Conservation (phyloP, 1,284 basidiomycete genomes). For the Singerocomus rubriflavus region DNA sequence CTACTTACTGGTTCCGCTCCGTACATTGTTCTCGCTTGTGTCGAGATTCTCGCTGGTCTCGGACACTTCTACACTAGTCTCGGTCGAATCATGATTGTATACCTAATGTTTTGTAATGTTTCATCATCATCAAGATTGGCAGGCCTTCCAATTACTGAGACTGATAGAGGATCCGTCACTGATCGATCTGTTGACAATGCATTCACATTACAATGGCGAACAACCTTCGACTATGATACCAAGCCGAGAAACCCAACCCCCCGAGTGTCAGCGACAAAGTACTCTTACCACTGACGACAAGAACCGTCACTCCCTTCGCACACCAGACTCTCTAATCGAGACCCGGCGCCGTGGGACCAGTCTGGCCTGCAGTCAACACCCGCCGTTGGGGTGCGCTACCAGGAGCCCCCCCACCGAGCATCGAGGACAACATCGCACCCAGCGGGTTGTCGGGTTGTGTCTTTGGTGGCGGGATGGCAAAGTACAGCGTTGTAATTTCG, state of each 20-base stretch:
- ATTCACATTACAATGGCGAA: neutral
- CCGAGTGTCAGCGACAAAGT: conserved; percentile 7
- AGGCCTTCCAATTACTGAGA: neutral
- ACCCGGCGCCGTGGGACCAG: conserved; percentile 30
- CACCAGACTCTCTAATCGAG: conserved; percentile 34
- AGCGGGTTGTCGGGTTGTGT: conserved; percentile 72
- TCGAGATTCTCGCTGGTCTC: conserved; percentile 8
- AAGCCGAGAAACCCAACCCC: conserved; percentile 4
- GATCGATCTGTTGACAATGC: neutral
- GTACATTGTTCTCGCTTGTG: conserved; percentile 11
- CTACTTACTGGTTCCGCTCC: conserved; percentile 11
- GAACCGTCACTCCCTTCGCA: neutral
- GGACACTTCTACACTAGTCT: conserved; percentile 10
- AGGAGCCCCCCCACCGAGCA: conserved; percentile 69
- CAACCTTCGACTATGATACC: conserved; percentile 11
- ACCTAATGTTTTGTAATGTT: neutral
- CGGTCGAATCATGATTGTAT: too few relatives aligned
- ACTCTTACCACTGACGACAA: conserved; percentile 6
- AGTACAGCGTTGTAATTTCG: conserved; percentile 70
- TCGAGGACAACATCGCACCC: conserved; percentile 78
- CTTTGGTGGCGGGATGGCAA: conserved; percentile 74
- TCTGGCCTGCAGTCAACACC: conserved; percentile 40
- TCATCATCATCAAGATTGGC: neutral
- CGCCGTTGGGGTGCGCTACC: conserved; percentile 35
- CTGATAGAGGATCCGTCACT: neutral